Evolutionary conservation across 2,329 filamentous ascomycete genomes (phyloP).

Genomic region (Diaporthe helianthi): DNA sequence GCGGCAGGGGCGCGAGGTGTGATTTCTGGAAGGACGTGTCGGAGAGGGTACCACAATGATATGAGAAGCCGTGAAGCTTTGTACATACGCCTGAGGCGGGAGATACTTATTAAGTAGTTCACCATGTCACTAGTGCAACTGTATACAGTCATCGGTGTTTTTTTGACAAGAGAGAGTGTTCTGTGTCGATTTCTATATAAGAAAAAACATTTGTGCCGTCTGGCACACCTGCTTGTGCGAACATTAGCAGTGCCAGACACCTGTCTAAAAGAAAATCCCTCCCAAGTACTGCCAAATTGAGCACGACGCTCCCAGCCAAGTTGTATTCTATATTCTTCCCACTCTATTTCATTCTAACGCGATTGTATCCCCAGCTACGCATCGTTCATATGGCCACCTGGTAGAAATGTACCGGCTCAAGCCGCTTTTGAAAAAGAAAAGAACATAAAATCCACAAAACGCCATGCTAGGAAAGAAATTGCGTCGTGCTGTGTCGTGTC

Average conservation of each 20-base stretch:
- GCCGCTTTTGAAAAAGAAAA: neutral
- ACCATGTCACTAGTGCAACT: slow-evolving; percentile 3
- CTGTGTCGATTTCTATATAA: slow-evolving; percentile 22
- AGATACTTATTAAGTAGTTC: neutral
- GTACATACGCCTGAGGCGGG: neutral
- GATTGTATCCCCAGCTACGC: neutral
- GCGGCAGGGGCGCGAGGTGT: neutral
- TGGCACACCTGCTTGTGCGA: neutral
- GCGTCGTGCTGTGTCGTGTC: slow-evolving; percentile 26
- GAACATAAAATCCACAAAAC: slow-evolving; percentile 22
- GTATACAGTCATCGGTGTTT: neutral
- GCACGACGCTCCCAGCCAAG: slow-evolving; percentile 21
- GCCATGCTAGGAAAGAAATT: slow-evolving; percentile 28
- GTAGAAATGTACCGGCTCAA: slow-evolving; percentile 4
- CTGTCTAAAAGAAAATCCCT: neutral
- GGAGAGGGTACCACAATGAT: neutral
- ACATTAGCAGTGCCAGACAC: slow-evolving; percentile 8
- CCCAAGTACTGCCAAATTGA: neutral
- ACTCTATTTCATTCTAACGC: slow-evolving; percentile 6
- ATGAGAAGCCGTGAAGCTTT: neutral
- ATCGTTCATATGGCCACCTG: neutral
- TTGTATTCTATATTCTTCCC: neutral
- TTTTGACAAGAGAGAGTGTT: slow-evolving; percentile 27
- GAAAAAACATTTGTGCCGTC: neutral
- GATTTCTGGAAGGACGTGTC: neutral